These are phyloP conservation scores for Lagenidium giganteum DNA, from an alignment of 352 stramenopile species.

Conservation along the genomic window DNA sequence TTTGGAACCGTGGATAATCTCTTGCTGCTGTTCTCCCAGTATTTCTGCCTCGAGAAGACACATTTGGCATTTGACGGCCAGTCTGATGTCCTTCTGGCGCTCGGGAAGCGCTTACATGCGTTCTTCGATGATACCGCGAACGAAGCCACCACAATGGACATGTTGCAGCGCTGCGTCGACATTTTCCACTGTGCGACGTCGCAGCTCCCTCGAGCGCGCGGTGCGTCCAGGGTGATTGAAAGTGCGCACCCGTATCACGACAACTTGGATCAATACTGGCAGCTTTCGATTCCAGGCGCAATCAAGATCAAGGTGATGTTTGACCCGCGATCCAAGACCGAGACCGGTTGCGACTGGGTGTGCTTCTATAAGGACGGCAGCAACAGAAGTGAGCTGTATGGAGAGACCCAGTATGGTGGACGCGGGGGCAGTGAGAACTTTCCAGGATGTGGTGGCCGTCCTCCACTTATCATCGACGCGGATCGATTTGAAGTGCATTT, in stretches of 20 bases:
- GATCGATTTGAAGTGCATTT: conserved; percentile 80
- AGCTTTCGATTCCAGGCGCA: conserved; percentile 60
- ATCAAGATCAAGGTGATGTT: conserved; percentile 64
- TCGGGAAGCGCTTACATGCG: conserved; percentile 19
- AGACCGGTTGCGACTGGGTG: conserved; percentile 58
- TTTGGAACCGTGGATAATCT: conserved; percentile 34
- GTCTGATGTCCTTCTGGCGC: conserved; percentile 11
- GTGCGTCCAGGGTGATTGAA: conserved; percentile 50
- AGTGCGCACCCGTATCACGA: conserved; percentile 68
- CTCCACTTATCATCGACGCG: conserved; percentile 64
- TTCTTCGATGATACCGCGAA: conserved; percentile 18
- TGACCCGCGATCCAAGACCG: conserved; percentile 66
- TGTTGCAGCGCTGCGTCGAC: conserved; percentile 17
- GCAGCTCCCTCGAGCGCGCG: conserved; percentile 35
- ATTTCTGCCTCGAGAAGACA: conserved; percentile 19
- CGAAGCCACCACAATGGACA: conserved; percentile 8
- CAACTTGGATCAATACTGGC: conserved; percentile 65
- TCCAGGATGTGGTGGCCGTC: conserved; percentile 55
- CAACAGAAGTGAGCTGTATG: conserved; percentile 35
- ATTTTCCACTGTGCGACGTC: conserved; percentile 20
- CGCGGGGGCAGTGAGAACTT: conserved; percentile 69
- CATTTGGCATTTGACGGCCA: conserved; percentile 20
- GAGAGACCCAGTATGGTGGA: conserved; percentile 57
- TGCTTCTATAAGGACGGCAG: conserved; percentile 62
- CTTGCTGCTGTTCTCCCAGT: conserved; percentile 38